Evolutionary conservation across 306 rosid genomes (phyloP), one percentile per base, ranked within the genome.

Genomic region (Quercus wislizeni): DNA sequence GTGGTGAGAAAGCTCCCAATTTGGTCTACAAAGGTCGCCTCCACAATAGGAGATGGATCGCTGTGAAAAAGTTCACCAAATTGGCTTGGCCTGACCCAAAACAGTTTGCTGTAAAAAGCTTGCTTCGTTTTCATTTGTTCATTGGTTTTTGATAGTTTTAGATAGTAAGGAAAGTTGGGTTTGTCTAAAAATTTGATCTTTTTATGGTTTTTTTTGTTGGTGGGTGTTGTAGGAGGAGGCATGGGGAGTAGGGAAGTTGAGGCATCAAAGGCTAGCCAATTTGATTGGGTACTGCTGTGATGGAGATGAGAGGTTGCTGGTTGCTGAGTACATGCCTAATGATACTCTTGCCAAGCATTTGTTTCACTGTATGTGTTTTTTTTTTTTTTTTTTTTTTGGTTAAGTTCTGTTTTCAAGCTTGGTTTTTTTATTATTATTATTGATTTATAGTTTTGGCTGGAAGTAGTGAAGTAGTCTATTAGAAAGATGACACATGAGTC

Each of bases 301-400:
- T 75, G 94, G 91, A 18, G 98, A 96, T 75, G 97, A 96, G 88
- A 90, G 99, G 77, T 91, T 96, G 35, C 99, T 96, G 35, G 98
- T 96, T 79, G 98, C 99, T 3, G 97, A 95, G 86, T 93, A 79
- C 86, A 93, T 95, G 98, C 99, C 99, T 27, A 91, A 93, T 76
- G 98, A 96, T 83, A 93, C 98, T 79, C 97, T 96, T 46, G 98
- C 99, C 4, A 96, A 96, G 87, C 99, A 96, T 89, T 89, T 96
- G 28, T 96, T 96, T 81, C 99, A 93, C 87, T 96, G 99, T 91
- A 91, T 72, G 92, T 76, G 5, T 0, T 30, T 30, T 31, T 31
- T 33, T 6, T 6, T 38, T 33, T 6, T 6, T 38, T 4, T 33
- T 2, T 41, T 8, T 38, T 38, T 38, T 1, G 46, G 14, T 13